phyloP scores from a whole-genome alignment of 2,329 filamentous ascomycete species.

The Niveomyces coronatus region DNA sequence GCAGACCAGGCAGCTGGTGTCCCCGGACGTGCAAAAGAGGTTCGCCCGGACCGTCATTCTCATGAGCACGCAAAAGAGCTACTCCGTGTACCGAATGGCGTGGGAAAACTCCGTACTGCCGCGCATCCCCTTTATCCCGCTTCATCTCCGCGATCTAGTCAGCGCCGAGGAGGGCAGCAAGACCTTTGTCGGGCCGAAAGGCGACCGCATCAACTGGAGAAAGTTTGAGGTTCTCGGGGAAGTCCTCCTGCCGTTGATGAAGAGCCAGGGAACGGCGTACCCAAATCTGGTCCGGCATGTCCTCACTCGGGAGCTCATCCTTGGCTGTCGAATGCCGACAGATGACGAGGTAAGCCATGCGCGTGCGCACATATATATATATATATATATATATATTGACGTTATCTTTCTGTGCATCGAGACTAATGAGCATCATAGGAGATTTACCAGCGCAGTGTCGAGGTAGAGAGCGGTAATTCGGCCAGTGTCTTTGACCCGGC shows the following conservation, averaged over 20 bases:
- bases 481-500: conserved; percentile 32
- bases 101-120: conserved; percentile 93
- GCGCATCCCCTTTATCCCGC: conserved; percentile 84
- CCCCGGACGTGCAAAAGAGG: conserved; percentile 62
- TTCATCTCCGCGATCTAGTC: conserved; percentile 82
- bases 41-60: conserved; percentile 83
- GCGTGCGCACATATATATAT: too few species aligned
- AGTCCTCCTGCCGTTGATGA: conserved; percentile 80
- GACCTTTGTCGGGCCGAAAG: conserved; percentile 69
- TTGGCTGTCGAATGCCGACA: conserved; percentile 71
- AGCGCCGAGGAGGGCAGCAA: conserved; percentile 86
- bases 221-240: conserved; percentile 97
- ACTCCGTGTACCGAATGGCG: conserved; percentile 90
- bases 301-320: conserved; percentile 59
- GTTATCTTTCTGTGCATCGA: too few species aligned
- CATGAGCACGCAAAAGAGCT: conserved; percentile 86
- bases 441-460: conserved; percentile 51
- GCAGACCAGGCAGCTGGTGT: conserved; percentile 69
- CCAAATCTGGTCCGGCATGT: conserved; percentile 60
- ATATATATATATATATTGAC: too few species aligned
- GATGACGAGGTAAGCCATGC: conserved; percentile 82
- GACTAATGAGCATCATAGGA: too few species aligned
- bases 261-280: conserved; percentile 79
- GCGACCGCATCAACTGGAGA: conserved; percentile 84
- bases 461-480: conserved; percentile 43